Conservation (phyloP, 2,329 filamentous ascomycete species). For the Aureobasidium zeae region DNA sequence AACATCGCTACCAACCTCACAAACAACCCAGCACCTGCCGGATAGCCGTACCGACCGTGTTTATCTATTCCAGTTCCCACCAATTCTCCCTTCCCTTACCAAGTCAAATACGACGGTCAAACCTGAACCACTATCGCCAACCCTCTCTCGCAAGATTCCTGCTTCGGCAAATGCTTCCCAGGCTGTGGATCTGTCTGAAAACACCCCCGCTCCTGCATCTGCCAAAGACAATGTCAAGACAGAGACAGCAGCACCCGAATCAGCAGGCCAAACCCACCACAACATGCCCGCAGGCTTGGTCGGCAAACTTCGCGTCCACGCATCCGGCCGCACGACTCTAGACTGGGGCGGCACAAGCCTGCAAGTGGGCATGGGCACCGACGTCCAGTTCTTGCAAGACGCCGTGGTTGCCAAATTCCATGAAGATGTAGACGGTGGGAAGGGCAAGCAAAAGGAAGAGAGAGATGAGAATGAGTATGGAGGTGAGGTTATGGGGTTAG, state of each 20-base stretch:
- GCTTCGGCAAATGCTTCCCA: neutral
- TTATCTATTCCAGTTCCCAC: constrained; percentile 57
- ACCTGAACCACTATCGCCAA: constrained; percentile 18
- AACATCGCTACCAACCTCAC: neutral
- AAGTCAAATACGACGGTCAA: constrained; percentile 25
- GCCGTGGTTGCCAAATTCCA: constrained; percentile 37
- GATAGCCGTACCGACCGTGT: constrained; percentile 44
- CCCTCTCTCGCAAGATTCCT: constrained; percentile 5
- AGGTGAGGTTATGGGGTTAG: constrained; percentile 47
- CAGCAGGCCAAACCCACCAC: constrained; percentile 20
- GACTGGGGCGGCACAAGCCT: constrained; percentile 55
- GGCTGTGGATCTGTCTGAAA: too few species aligned
- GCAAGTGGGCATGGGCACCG: constrained; percentile 47
- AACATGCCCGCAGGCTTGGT: constrained; percentile 38
- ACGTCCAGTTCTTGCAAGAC: constrained; percentile 52
- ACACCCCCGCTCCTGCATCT: neutral
- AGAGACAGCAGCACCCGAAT: constrained; percentile 21
- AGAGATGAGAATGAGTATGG: constrained; percentile 24
- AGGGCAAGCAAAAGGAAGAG: constrained; percentile 23
- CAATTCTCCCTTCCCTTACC: constrained; percentile 49
- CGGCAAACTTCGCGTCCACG: constrained; percentile 53
- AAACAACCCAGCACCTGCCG: constrained; percentile 13
- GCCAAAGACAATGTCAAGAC: constrained; percentile 20
- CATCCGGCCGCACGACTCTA: constrained; percentile 52
- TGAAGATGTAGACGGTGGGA: constrained; percentile 18